phyloP scores from a whole-genome alignment of 805 yeast species.

The Clavispora phyllophila region DNA sequence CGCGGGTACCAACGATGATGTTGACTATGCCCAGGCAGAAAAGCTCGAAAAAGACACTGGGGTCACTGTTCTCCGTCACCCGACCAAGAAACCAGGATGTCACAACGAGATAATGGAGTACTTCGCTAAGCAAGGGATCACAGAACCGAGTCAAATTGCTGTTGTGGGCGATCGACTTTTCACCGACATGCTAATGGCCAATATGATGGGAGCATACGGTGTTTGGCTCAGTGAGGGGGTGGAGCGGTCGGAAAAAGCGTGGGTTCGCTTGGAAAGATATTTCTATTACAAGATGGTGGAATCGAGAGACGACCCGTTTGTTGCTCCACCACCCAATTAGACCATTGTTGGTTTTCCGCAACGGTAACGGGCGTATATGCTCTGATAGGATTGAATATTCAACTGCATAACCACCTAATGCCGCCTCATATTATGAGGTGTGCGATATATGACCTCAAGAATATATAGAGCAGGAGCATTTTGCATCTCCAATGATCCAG shows the following conservation, averaged over 20 bases:
- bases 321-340: slow-evolving; percentile 15
- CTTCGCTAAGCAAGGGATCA: slow-evolving; percentile 45
- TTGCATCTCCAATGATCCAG: too few relatives aligned
- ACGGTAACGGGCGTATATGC: too few relatives aligned
- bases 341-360: too few relatives aligned
- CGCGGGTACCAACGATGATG: slow-evolving; percentile 85
- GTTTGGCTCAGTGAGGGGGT: slow-evolving; percentile 86
- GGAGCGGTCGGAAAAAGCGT: slow-evolving; percentile 41
- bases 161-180: slow-evolving; percentile 87
- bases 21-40: slow-evolving; percentile 52
- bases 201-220: slow-evolving; percentile 82
- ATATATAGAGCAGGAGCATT: too few relatives aligned
- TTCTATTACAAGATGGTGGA: slow-evolving; percentile 19
- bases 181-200: slow-evolving; percentile 93
- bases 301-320: slow-evolving; percentile 10
- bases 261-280: slow-evolving; percentile 51
- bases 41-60: slow-evolving; percentile 61
- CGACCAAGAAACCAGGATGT: slow-evolving; percentile 81
- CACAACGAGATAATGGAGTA: slow-evolving; percentile 60
- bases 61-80: slow-evolving; percentile 62
- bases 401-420: too few relatives aligned
- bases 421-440: too few relatives aligned
- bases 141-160: slow-evolving; percentile 59
- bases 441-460: too few relatives aligned
- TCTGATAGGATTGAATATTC: neutral